Conservation (phyloP, 352 stramenopile genomes). For the Pythium scleroteichum region DNA sequence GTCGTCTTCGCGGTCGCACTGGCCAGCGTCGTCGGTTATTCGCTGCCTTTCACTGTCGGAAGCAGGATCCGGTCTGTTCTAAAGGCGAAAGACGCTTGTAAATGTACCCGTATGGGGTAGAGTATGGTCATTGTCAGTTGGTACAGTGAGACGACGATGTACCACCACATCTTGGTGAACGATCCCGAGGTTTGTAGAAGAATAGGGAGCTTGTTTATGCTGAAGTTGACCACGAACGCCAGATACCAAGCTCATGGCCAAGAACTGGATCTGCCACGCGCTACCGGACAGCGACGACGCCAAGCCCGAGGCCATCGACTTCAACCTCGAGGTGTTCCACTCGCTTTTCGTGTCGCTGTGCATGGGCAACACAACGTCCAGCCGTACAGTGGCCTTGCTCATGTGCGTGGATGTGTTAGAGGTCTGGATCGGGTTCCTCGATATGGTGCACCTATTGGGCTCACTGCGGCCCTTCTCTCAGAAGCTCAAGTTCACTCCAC, state of each 20-base stretch:
- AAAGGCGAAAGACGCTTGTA: slow-evolving; percentile 13
- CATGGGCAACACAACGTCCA: slow-evolving; percentile 13
- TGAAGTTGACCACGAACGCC: slow-evolving; percentile 10
- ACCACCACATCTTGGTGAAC: neutral
- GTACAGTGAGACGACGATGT: slow-evolving; percentile 8
- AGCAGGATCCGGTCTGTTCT: slow-evolving; percentile 18
- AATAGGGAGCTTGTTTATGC: neutral
- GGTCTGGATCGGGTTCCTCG: slow-evolving; percentile 7
- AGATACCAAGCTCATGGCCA: slow-evolving; percentile 38
- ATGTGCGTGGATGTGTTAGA: slow-evolving; percentile 17
- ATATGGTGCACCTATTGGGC: no score
- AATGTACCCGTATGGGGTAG: slow-evolving; percentile 19
- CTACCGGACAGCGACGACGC: slow-evolving; percentile 23
- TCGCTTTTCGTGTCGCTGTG: slow-evolving; percentile 14
- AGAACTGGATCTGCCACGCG: slow-evolving; percentile 37
- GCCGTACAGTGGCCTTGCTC: slow-evolving; percentile 3
- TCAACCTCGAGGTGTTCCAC: slow-evolving; percentile 22
- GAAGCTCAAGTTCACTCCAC: no score
- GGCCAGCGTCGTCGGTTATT: slow-evolving; percentile 31
- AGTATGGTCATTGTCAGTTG: slow-evolving; percentile 19
- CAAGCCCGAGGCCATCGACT: slow-evolving; percentile 25
- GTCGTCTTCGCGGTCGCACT: neutral
- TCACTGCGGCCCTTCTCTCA: no score
- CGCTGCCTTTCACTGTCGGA: slow-evolving; percentile 43
- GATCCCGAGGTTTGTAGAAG: no score